Percentiles rank a stretch among this genome's conserved stretches.
phyloP scores from a whole-genome alignment of 2,329 filamentous ascomycete species.

The Xylaria sp. region DNA sequence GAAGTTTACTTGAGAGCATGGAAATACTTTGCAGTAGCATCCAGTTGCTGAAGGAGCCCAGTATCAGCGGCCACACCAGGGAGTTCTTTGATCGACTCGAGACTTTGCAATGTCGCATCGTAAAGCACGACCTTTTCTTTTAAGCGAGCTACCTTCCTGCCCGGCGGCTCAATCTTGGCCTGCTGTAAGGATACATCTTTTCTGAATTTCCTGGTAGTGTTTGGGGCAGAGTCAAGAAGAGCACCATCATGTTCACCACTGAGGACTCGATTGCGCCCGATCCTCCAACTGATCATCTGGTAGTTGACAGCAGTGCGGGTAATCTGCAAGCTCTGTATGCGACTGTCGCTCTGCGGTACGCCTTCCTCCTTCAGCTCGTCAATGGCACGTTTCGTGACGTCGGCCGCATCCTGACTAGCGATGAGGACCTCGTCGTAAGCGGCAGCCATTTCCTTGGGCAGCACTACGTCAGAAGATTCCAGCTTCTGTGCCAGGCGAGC shows the following conservation, averaged over 20 bases:
- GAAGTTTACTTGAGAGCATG: slow-evolving; percentile 80
- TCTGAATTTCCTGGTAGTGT: slow-evolving; percentile 62
- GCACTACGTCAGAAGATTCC: slow-evolving; percentile 55
- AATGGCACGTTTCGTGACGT: slow-evolving; percentile 91
- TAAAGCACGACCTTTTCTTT: slow-evolving; percentile 91
- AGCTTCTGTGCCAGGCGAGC: slow-evolving; percentile 61
- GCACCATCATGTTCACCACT: slow-evolving; percentile 86
- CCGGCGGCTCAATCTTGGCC: slow-evolving; percentile 67
- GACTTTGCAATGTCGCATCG: slow-evolving; percentile 88
- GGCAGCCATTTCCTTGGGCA: slow-evolving; percentile 76
- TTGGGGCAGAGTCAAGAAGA: slow-evolving; percentile 60
- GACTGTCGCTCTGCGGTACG: slow-evolving; percentile 81
- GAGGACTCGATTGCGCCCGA: slow-evolving; percentile 90
- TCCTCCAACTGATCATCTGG: slow-evolving; percentile 91
- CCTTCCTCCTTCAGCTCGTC: slow-evolving; percentile 89
- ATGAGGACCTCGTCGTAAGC: slow-evolving; percentile 93
- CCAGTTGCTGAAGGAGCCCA: slow-evolving; percentile 79
- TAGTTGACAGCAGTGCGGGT: slow-evolving; percentile 95
- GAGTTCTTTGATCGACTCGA: slow-evolving; percentile 89
- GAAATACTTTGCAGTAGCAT: slow-evolving; percentile 84
- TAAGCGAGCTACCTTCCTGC: slow-evolving; percentile 80
- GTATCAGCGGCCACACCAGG: slow-evolving; percentile 89
- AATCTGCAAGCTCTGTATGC: slow-evolving; percentile 93
- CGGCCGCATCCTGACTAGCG: slow-evolving; percentile 91
- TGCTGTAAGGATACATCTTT: slow-evolving; percentile 62